A percentile compares a stretch with the other conserved stretches of the same genome.
Conservation (phyloP, 139 green algal species). For the Coelastrella sp. region DNA sequence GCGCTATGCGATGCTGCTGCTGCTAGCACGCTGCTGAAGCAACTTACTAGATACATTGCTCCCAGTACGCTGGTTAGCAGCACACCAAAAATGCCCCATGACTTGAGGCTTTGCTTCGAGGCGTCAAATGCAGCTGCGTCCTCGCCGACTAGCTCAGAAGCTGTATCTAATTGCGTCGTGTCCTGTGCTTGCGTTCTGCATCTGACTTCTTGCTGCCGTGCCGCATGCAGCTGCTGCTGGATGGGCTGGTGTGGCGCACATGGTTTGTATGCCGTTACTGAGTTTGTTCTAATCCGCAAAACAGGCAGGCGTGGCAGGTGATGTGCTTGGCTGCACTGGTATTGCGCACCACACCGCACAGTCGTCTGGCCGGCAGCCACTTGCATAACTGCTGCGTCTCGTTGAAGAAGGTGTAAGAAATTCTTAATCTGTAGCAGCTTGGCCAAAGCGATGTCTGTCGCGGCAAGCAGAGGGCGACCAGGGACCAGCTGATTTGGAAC, state of each 20-base stretch:
- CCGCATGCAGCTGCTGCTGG: background rate
- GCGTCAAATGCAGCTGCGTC: slow-evolving; percentile 92
- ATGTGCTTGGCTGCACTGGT: background rate
- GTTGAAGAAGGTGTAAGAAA: background rate
- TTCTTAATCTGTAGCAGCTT: no score
- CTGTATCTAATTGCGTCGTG: slow-evolving; percentile 12
- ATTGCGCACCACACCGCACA: background rate
- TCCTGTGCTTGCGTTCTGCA: slow-evolving; percentile 5
- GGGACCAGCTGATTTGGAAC: no score
- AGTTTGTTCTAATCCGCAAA: background rate
- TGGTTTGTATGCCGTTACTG: background rate
- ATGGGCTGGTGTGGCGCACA: background rate
- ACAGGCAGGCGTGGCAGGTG: background rate
- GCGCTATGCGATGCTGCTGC: background rate
- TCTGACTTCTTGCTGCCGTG: background rate
- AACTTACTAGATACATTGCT: slow-evolving; percentile 83
- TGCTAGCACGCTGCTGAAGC: background rate
- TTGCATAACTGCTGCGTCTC: background rate
- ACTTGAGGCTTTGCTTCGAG: slow-evolving; percentile 76
- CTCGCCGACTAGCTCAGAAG: slow-evolving; percentile 79
- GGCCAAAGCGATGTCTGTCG: no score
- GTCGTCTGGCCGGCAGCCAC: background rate
- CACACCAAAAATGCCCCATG: slow-evolving; percentile 87
- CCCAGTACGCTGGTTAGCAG: slow-evolving; percentile 85
- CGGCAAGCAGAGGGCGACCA: no score